phyloP scores from a whole-genome alignment of 78 protist genomes.

The Anaeramoeba flamelloides region DNA sequence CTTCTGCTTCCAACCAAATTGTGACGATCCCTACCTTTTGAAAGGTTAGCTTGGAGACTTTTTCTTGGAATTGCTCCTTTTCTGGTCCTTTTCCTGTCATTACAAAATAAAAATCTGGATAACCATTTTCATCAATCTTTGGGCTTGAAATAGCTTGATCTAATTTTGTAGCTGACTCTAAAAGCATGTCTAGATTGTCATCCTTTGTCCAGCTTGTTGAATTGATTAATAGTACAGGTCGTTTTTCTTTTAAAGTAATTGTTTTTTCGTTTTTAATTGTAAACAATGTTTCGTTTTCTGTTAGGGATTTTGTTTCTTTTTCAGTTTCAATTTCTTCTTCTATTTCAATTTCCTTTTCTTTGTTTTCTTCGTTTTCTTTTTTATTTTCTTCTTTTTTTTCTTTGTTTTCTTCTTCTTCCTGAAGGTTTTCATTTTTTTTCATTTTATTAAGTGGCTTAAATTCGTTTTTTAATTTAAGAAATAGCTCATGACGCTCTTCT shows the following conservation, averaged over 20 bases:
- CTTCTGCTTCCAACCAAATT: constrained; percentile 2
- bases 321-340: no score
- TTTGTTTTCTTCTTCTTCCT: not conserved
- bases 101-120: not conserved
- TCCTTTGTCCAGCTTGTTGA: constrained; percentile 1
- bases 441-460: not conserved
- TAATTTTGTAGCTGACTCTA: not conserved
- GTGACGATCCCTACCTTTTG: not conserved
- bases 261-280: no score
- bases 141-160: not conserved
- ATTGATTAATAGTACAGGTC: not conserved
- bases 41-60: not conserved
- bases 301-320: no score
- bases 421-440: not conserved
- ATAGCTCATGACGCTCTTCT: not conserved
- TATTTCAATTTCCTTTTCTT: no score
- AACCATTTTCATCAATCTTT: not conserved
- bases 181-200: not conserved
- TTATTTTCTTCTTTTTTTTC: not conserved
- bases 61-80: not conserved
- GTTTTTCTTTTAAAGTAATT: not conserved
- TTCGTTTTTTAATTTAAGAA: not conserved
- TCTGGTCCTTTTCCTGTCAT: not conserved
- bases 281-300: no score
- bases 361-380: not conserved